Conservation (phyloP, 1,139 yeast species). For the Suhomyces maxii region DNA sequence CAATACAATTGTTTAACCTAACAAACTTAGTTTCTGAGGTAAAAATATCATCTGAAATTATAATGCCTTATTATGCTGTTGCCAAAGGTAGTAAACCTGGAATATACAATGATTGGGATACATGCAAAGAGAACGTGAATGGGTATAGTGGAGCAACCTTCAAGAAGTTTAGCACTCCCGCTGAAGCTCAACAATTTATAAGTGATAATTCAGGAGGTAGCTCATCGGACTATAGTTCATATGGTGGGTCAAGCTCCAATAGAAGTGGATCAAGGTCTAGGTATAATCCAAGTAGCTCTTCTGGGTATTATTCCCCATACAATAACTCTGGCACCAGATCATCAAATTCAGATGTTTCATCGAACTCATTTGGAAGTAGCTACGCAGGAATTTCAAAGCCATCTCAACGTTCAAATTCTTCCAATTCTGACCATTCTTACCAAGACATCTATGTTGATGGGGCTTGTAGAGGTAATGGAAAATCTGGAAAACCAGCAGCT, state of each 20-base stretch:
- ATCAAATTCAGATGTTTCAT: background rate
- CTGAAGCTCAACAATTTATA: slow-evolving; percentile 45
- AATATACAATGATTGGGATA: slow-evolving; percentile 53
- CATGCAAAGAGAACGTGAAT: slow-evolving; percentile 45
- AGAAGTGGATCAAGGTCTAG: too few relatives aligned
- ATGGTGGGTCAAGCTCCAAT: background rate
- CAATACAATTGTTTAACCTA: too few relatives aligned
- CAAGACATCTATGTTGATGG: slow-evolving; percentile 70
- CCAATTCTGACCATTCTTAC: too few relatives aligned
- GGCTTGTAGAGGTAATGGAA: slow-evolving; percentile 59
- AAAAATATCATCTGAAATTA: background rate
- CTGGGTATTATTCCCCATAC: background rate
- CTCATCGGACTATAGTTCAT: background rate
- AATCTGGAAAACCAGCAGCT: slow-evolving; percentile 38
- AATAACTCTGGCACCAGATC: background rate
- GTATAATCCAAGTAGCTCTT: background rate
- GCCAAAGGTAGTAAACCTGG: slow-evolving; percentile 56
- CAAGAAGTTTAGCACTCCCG: slow-evolving; percentile 49
- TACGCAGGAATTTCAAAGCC: background rate
- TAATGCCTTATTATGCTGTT: slow-evolving; percentile 56
- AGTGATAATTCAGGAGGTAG: background rate
- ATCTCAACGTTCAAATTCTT: too few relatives aligned
- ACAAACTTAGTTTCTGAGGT: too few relatives aligned
- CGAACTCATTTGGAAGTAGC: too few relatives aligned
- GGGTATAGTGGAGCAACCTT: slow-evolving; percentile 56